phyloP scores from a whole-genome alignment of 306 rosid species.

The Glycine latifolia region DNA sequence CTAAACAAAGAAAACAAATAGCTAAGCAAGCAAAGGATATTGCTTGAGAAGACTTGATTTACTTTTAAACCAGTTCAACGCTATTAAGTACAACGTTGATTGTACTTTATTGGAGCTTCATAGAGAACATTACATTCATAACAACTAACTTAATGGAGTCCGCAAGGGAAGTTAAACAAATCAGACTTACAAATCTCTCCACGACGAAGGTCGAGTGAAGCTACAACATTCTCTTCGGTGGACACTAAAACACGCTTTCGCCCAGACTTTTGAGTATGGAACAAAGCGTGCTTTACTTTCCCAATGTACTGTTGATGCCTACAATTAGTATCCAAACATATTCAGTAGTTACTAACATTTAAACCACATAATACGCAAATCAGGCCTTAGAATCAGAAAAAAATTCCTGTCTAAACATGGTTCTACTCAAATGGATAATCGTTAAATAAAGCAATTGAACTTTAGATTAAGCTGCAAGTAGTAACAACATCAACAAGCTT shows the following conservation, averaged over 20 bases:
- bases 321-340: conserved; percentile 32
- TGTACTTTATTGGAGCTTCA: conserved; percentile 3
- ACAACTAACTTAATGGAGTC: conserved; percentile 18
- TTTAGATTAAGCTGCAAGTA: conserved; percentile 11
- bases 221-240: conserved; percentile 92
- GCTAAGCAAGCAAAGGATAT: neutral
- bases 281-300: conserved; percentile 90
- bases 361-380: conserved; percentile 30
- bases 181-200: conserved; percentile 87
- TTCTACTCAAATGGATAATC: conserved; percentile 15
- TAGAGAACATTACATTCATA: neutral
- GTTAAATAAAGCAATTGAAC: conserved; percentile 3
- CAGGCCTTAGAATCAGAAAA: conserved; percentile 13
- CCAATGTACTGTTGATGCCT: conserved; percentile 97
- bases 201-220: conserved; percentile 98
- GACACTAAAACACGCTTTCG: conserved; percentile 96
- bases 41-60: conserved; percentile 16
- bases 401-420: neutral
- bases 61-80: neutral
- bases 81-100: too few species aligned
- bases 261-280: conserved; percentile 87
- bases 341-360: conserved; percentile 1
- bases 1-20: conserved; percentile 22
- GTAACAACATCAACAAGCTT: neutral
- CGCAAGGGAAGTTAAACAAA: neutral